phyloP scores from a whole-genome alignment of 805 yeast genomes.

The Candida chilensis region DNA sequence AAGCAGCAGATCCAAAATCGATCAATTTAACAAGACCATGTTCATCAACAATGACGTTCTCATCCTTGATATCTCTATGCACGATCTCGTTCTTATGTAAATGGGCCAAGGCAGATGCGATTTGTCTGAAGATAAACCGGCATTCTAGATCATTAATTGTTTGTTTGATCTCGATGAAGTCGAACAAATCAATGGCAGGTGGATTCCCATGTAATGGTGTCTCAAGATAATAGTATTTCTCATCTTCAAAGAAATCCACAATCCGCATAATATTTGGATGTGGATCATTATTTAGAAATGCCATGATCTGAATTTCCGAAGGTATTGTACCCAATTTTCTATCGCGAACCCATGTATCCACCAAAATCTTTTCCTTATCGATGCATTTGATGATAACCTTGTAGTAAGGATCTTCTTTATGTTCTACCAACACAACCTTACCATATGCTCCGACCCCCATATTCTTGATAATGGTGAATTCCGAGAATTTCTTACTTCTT shows the following conservation, averaged over 20 bases:
- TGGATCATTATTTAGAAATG: conserved; percentile 64
- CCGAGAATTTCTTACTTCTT: conserved; percentile 62
- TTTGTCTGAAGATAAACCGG: conserved; percentile 68
- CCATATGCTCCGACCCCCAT: conserved; percentile 98
- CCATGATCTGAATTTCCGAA: conserved; percentile 91
- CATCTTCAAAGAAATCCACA: conserved; percentile 90
- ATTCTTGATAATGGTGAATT: conserved; percentile 61
- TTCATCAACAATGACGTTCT: conserved; percentile 81
- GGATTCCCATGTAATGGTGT: conserved; percentile 85
- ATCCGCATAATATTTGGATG: conserved; percentile 84
- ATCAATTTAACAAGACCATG: conserved; percentile 76
- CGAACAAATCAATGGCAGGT: conserved; percentile 90
- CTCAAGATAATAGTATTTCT: conserved; percentile 80
- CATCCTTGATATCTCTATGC: conserved; percentile 94
- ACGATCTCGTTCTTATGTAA: conserved; percentile 81
- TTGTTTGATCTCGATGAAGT: conserved; percentile 78
- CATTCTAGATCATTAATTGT: conserved; percentile 77
- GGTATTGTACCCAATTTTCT: conserved; percentile 88
- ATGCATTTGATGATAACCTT: conserved; percentile 80
- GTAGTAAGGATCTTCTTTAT: conserved; percentile 51
- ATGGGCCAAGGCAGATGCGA: conserved; percentile 71
- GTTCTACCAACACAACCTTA: conserved; percentile 74
- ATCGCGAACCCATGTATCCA: conserved; percentile 97
- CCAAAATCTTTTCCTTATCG: conserved; percentile 84
- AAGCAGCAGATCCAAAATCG: conserved; percentile 95